Percentiles rank a stretch among this genome's conserved stretches.
Conservation (phyloP, 2,329 filamentous ascomycete genomes). For the Pyricularia sp. region DNA sequence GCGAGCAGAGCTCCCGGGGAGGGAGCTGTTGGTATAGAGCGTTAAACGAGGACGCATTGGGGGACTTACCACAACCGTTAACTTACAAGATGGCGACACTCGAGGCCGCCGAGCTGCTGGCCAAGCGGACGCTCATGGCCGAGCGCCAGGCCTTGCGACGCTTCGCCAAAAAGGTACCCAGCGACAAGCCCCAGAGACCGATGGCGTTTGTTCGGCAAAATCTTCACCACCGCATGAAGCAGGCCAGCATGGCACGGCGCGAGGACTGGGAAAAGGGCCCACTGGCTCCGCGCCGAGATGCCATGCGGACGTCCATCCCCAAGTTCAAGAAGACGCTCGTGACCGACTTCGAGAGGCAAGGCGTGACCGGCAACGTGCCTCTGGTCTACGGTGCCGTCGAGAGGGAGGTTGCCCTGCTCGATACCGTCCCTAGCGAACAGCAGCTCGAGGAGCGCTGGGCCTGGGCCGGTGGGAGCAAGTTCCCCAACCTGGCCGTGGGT, state of each 20-base stretch:
- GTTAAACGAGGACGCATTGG: neutral
- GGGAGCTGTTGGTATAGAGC: neutral
- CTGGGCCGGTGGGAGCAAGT: slow-evolving; percentile 42
- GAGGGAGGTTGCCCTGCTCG: neutral
- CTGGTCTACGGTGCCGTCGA: slow-evolving; percentile 1
- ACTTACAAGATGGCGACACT: neutral
- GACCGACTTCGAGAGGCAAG: slow-evolving; percentile 43
- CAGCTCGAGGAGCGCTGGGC: slow-evolving; percentile 30
- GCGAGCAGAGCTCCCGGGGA: neutral
- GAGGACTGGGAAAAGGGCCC: slow-evolving; percentile 73
- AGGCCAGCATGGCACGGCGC: slow-evolving; percentile 37
- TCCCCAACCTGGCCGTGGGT: slow-evolving; percentile 49
- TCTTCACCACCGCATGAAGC: slow-evolving; percentile 12
- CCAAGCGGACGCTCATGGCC: slow-evolving; percentile 52
- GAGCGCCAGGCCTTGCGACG: slow-evolving; percentile 48
- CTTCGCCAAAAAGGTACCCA: slow-evolving; percentile 12
- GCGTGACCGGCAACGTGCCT: neutral
- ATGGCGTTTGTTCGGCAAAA: slow-evolving; percentile 22
- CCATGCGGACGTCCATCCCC: slow-evolving; percentile 26
- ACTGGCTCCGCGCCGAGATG: slow-evolving; percentile 63
- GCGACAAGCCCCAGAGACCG: neutral
- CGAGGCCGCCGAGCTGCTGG: slow-evolving; percentile 49
- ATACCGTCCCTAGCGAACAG: slow-evolving; percentile 16
- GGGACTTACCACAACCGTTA: neutral
- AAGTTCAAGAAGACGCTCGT: neutral